phyloP scores from a whole-genome alignment of 306 rosid species.

The Medicago ruthenica region DNA sequence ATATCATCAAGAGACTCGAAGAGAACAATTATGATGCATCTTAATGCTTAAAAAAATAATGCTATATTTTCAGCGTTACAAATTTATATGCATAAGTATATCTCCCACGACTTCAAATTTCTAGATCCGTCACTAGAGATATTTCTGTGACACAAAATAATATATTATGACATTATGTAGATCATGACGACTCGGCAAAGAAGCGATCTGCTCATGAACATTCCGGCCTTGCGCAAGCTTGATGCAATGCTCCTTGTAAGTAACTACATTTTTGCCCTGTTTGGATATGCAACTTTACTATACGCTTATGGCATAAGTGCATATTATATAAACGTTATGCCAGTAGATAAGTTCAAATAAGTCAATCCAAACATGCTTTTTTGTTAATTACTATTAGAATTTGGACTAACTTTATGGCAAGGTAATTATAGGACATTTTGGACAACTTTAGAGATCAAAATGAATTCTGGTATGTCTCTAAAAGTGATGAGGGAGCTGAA shows the following conservation, averaged over 20 bases:
- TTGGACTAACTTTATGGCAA: constrained; percentile 39
- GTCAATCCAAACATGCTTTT: background rate
- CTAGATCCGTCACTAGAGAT: background rate
- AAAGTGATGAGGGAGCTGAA: constrained; percentile 57
- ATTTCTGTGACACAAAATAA: background rate
- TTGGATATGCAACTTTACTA: background rate
- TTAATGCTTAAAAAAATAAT: no score
- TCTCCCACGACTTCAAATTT: no score
- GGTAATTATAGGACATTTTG: constrained; percentile 62
- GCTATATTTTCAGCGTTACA: background rate
- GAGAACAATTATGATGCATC: background rate
- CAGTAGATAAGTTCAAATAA: background rate
- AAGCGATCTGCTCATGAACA: constrained; percentile 77
- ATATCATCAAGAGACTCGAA: background rate
- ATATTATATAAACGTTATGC: background rate
- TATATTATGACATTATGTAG: constrained; percentile 45
- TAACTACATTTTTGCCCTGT: background rate
- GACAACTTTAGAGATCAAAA: constrained; percentile 66
- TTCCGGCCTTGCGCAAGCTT: constrained; percentile 85
- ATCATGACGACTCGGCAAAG: constrained; percentile 94
- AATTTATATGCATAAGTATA: background rate
- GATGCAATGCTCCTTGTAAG: constrained; percentile 92
- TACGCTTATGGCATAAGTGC: background rate
- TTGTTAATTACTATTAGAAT: constrained; percentile 15
- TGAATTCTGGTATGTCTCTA: constrained; percentile 85